phyloP scores from a whole-genome alignment of 202 grass and related monocot species.

The Schoenoplectus triqueter region DNA sequence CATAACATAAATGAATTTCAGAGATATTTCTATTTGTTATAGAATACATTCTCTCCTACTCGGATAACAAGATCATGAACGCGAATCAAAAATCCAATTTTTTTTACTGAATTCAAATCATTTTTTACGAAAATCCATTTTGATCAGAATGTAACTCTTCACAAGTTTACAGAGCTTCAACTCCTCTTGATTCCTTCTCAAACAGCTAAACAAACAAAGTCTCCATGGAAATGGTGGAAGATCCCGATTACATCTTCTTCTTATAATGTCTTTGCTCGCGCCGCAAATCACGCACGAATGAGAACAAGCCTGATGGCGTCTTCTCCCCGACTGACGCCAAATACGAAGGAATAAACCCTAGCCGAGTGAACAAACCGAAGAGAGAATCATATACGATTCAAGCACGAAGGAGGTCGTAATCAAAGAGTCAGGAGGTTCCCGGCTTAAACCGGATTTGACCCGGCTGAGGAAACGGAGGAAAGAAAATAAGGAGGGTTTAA shows the following conservation, averaged over 20 bases:
- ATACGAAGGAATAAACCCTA: constrained; percentile 46
- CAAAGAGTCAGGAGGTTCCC: background rate
- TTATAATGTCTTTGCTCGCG: constrained; percentile 51
- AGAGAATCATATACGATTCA: constrained; percentile 14
- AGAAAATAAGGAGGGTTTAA: background rate
- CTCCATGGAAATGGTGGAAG: constrained; percentile 28
- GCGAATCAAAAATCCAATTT: too few species aligned
- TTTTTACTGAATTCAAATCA: too few species aligned
- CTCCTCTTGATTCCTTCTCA: background rate
- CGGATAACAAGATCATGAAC: too few species aligned
- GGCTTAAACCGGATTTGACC: background rate
- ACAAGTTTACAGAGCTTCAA: background rate
- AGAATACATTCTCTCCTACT: too few species aligned
- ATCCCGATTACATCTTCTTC: constrained; percentile 67
- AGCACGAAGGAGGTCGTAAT: constrained; percentile 21
- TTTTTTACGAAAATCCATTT: too few species aligned
- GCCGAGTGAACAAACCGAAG: constrained; percentile 18
- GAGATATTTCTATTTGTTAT: too few species aligned
- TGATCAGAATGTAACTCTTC: too few species aligned
- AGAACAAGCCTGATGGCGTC: constrained; percentile 38
- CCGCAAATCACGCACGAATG: constrained; percentile 51
- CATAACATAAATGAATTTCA: too few species aligned
- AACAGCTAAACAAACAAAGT: background rate
- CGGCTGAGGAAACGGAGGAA: background rate
- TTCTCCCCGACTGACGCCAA: constrained; percentile 35